Evolutionary conservation across 805 yeast species (phyloP).

Genomic region (Torulaspora indica): DNA sequence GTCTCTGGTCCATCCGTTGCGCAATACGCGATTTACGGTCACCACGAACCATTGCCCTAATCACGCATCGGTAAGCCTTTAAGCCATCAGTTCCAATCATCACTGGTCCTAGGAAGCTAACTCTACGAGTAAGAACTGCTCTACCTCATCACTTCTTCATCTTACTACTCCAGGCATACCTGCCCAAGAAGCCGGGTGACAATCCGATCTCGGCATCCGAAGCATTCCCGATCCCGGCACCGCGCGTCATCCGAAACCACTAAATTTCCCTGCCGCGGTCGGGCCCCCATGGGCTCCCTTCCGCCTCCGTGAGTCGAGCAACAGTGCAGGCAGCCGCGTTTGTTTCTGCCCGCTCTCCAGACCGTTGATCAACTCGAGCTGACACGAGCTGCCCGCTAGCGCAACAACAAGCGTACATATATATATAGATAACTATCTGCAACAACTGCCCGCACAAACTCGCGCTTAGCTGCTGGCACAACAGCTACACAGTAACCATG

Average conservation of each 20-base stretch:
- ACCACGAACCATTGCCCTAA: conserved; percentile 24
- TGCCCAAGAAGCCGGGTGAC: no score
- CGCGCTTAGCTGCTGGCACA: no score
- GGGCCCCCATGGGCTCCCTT: not conserved
- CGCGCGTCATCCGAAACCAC: no score
- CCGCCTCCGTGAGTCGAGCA: not conserved
- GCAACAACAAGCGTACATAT: not conserved
- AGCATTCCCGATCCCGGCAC: conserved; percentile 1
- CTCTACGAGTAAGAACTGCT: no score
- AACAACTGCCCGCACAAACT: not conserved
- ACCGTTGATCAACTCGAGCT: not conserved
- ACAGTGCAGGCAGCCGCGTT: not conserved
- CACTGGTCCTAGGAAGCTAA: no score
- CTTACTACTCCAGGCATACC: no score
- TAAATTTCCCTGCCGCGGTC: not conserved
- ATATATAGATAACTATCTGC: not conserved
- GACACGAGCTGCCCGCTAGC: not conserved
- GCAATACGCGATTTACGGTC: conserved; percentile 21
- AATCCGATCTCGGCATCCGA: conserved; percentile 4
- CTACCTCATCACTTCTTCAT: no score
- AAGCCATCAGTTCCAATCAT: conserved; percentile 6
- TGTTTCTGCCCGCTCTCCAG: not conserved
- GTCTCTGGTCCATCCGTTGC: conserved; percentile 21
- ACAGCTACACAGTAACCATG: conserved; percentile 21
- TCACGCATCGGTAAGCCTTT: conserved; percentile 18